A percentile compares a stretch with the other conserved stretches of the same genome.
Conservation (phyloP, 2,329 filamentous ascomycete species). For the Ceratocystis papillata region DNA sequence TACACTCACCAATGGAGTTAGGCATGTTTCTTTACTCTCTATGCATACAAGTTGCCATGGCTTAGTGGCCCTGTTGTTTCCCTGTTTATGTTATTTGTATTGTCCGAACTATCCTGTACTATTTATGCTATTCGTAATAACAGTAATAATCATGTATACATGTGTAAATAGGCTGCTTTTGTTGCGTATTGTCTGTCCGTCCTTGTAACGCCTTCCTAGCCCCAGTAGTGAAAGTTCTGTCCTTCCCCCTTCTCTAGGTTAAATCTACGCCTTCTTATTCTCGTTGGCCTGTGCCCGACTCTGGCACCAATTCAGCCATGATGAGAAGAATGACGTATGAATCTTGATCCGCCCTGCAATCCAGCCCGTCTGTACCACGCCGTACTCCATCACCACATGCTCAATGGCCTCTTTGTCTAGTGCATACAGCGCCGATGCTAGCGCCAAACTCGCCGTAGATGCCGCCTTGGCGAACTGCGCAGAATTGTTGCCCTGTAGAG, state of each 20-base stretch:
- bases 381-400: constrained; percentile 53
- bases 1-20: background rate
- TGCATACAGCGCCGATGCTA: constrained; percentile 51
- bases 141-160: background rate
- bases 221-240: background rate
- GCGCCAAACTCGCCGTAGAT: constrained; percentile 58
- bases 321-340: constrained; percentile 55
- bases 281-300: constrained; percentile 33
- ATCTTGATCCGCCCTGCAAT: constrained; percentile 48
- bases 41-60: background rate
- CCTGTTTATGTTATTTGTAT: background rate
- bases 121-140: background rate
- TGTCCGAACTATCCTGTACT: background rate
- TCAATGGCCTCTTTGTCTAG: constrained; percentile 43
- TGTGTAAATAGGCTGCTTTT: constrained; percentile 3
- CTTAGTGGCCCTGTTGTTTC: background rate
- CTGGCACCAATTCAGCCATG: constrained; percentile 65
- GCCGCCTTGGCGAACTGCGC: constrained; percentile 64
- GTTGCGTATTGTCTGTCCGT: background rate
- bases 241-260: background rate
- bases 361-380: constrained; percentile 47
- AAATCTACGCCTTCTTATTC: constrained; percentile 11
- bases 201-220: background rate
- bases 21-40: background rate
- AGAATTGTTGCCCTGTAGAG: constrained; percentile 48